phyloP scores from a whole-genome alignment of 2,329 filamentous ascomycete genomes.

The Colletotrichum simmondsii region DNA sequence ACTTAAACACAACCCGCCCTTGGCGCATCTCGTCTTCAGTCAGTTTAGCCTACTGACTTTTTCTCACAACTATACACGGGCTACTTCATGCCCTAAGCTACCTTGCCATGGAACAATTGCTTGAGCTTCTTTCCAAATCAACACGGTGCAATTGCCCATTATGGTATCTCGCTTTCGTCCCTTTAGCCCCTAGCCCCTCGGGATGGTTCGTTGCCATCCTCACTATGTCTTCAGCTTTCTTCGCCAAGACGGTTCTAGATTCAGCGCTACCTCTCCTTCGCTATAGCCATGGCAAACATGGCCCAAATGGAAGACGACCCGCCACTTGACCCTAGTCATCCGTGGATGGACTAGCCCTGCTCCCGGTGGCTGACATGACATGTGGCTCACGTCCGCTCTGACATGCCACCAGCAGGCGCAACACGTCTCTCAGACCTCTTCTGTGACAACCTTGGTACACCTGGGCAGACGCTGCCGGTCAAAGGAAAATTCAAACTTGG shows the following conservation, averaged over 20 bases:
- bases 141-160: not conserved
- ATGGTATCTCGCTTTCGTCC: constrained; percentile 12
- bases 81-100: not conserved
- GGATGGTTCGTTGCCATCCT: not conserved
- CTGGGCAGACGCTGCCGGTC: constrained; percentile 3
- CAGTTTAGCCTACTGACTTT: not conserved
- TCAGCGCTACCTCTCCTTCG: not conserved
- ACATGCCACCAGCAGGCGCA: not conserved
- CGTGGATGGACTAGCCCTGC: not conserved
- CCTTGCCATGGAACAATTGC: not conserved
- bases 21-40: not conserved
- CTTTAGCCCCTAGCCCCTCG: not conserved
- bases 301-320: not conserved
- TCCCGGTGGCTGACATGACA: constrained; percentile 9
- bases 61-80: constrained; percentile 5
- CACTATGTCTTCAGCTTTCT: not conserved
- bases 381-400: constrained; percentile 4
- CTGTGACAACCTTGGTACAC: constrained; percentile 30
- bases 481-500: constrained; percentile 15
- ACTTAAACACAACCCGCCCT: constrained; percentile 1
- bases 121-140: not conserved
- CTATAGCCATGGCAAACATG: too few relatives aligned
- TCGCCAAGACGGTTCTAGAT: not conserved
- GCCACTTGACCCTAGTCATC: not conserved
- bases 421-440: constrained; percentile 14